Evolutionary conservation across 305 asterid species (phyloP), one percentile per base, ranked within the genome.

Genomic region (Solanum aculeatissimum): DNA sequence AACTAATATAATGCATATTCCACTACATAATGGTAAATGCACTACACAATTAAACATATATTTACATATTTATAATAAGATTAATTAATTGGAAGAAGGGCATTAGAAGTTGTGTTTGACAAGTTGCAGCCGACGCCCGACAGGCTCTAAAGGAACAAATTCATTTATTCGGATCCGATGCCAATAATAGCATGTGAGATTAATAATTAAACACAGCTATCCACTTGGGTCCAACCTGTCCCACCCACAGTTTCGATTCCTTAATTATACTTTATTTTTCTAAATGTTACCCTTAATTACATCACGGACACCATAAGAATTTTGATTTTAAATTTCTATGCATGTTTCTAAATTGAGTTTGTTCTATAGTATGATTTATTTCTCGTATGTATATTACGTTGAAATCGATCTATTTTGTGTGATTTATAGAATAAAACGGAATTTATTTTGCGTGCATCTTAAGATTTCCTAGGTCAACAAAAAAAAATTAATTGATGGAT

Each of bases 341-440:
- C 8, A 21, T 21, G 3, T 23, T 13, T 58, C 0, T 2, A 0
- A 0, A 10, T 58, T 1, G 4, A 58, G 32, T 11, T 21, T 18
- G 11, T 54, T 3, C 4, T 2, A 54, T 54, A 4, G 7, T 9
- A 57, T 2, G 9, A 0, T 57, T 57, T 57, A n/a, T n/a, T 2
- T 57, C 1, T n/a, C 21, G 1, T n/a, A 1, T 57, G 6, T 57
- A 1, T 0, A 55, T 0, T n/a, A 0, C 9, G 19, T 2, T 1
- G 2, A n/a, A 55, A 9, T 55, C 19, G n/a, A 55, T 3, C 13
- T n/a, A 5, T 55, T 0, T 19, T 19, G 3, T 19, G 0, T 55
- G 9, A 2, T 55, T 55, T 55, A 2, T 55, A n/a, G 25, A 23
- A 19, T 55, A 55, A 9, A 55, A 55, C 1, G 19, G 0, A 57